A percentile compares a stretch with the other conserved stretches of the same genome.
Evolutionary conservation across 2,329 filamentous ascomycete genomes (phyloP).

Genomic region (Pyrenophora teres): DNA sequence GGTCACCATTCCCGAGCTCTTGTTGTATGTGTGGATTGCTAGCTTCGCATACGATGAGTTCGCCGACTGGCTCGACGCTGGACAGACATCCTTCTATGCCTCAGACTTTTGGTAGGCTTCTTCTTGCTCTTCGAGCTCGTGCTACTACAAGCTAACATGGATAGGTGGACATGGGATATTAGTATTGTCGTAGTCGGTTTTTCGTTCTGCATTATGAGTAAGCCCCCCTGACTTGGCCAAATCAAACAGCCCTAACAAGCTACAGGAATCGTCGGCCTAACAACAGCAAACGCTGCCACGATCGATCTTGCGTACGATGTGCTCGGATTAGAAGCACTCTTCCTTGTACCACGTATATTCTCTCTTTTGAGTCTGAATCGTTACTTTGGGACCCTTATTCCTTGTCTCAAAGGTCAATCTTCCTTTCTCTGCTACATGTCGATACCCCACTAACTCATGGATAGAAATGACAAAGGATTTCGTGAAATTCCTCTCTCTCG

Average conservation of each 20-base stretch:
- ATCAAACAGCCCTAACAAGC: neutral
- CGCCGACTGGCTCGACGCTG: conserved; percentile 76
- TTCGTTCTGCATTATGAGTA: conserved; percentile 72
- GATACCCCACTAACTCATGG: neutral
- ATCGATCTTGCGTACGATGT: conserved; percentile 85
- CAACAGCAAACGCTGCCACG: conserved; percentile 63
- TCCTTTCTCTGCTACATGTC: neutral
- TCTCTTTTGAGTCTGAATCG: conserved; percentile 85
- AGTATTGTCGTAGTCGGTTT: conserved; percentile 73
- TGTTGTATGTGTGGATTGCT: conserved; percentile 84
- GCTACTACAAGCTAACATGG: neutral
- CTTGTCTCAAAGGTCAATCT: conserved; percentile 68
- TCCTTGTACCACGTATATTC: conserved; percentile 85
- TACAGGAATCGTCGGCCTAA: conserved; percentile 69
- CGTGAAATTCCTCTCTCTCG: conserved; percentile 77
- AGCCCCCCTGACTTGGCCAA: conserved; percentile 41
- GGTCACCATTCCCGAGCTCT: conserved; percentile 70
- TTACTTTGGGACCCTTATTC: conserved; percentile 88
- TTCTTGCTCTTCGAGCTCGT: conserved; percentile 39
- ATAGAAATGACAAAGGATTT: conserved; percentile 92
- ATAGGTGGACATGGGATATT: conserved; percentile 33
- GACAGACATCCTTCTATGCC: conserved; percentile 68
- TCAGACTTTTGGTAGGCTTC: conserved; percentile 55
- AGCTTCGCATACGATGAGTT: conserved; percentile 85
- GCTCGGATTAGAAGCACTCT: conserved; percentile 84